Evolutionary conservation across 148 eudicot species (phyloP), one percentile per base, ranked within the genome.

Genomic region (Mesembryanthemum crystallinum): DNA sequence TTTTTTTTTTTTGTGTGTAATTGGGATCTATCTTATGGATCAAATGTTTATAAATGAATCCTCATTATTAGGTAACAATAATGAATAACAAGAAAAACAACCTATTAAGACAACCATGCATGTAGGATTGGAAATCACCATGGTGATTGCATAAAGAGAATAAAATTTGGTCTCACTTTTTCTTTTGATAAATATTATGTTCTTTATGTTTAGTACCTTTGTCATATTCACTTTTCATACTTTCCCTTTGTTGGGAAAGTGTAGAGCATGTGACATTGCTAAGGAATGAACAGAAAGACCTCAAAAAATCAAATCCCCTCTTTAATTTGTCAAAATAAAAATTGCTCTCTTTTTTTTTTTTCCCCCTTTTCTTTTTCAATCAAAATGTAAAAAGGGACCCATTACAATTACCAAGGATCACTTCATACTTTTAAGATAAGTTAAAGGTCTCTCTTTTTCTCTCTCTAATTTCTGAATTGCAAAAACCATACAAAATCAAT

Each of bases 191-290:
- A 33, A 64, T 72, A 72, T 67, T 64, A 71, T 78, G 74, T 79
- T 75, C 74, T 69, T 80, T 65, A 74, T 80, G 80, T 73, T 62
- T 73, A 83, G 67, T 37, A 73, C 69, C 80, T 73, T 83, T 80
- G 83, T 76, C 80, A 79, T 76, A 72, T 79, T 79, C 82, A 80
- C 83, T 82, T 79, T 81, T 74, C 49, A 24, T 61, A 72, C 60
- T 69, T 84, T 77, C 79, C 76, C 71, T 77, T 81, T 81, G 75
- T 78, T 83, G 81, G 67, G 74, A 76, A 86, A 85, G 89, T 86
- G 86, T 79, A 78, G 68, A 80, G 85, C 90, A 90, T 85, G 90
- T 85, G 88, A 82, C 84, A 75, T 62, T 73, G 83, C 73, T 64
- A 58, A 73, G 66, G 78, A 78, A 60, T 75, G 66, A 67, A 63